Percentiles rank a stretch among this genome's conserved stretches.
Evolutionary conservation across 129 eudicot genomes (phyloP).

Genomic region (Flaveria robusta): DNA sequence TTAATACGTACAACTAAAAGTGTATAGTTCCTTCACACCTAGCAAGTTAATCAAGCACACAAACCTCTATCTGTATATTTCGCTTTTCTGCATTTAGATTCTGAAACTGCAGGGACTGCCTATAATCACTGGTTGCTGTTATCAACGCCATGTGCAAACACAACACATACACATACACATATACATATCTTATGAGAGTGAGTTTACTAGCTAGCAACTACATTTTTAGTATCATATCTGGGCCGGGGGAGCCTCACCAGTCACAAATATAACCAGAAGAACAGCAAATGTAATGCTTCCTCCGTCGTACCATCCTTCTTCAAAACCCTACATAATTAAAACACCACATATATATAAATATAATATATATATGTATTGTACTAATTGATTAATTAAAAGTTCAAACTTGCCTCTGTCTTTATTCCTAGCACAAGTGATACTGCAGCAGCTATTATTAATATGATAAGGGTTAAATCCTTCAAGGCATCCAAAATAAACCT

Average conservation of each 20-base stretch:
- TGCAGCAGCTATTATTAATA: constrained; percentile 75
- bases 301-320: constrained; percentile 98
- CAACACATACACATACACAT: background rate
- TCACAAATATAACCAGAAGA: constrained; percentile 84
- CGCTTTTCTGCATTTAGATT: constrained; percentile 86
- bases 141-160: background rate
- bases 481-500: constrained; percentile 87
- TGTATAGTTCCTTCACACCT: no score
- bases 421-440: constrained; percentile 87
- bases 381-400: no score
- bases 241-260: constrained; percentile 45
- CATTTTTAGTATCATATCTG: background rate
- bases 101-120: constrained; percentile 95
- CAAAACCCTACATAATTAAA: constrained; percentile 50
- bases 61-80: constrained; percentile 84
- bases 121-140: constrained; percentile 83
- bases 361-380: no score
- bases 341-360: no score
- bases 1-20: background rate
- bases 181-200: background rate
- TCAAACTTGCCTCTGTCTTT: constrained; percentile 66
- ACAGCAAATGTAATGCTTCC: constrained; percentile 94
- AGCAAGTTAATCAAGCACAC: background rate
- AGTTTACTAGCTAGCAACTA: background rate
- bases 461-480: constrained; percentile 89